Evolutionary conservation across 495 filamentous ascomycete species (phyloP).

Genomic region (Tuber indicum): DNA sequence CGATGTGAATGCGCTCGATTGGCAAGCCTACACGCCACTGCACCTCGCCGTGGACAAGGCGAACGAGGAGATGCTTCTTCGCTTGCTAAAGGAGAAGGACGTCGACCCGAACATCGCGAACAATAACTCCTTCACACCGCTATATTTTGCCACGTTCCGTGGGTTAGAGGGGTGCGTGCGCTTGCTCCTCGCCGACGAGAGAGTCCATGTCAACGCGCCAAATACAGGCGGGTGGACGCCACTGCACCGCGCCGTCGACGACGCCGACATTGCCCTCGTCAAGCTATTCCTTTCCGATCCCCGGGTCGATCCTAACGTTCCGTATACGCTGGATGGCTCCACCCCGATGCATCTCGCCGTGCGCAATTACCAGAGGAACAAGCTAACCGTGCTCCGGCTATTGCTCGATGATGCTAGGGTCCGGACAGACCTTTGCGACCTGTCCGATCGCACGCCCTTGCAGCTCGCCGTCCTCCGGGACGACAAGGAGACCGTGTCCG

Average conservation of each 20-base stretch:
- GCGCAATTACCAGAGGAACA: background rate
- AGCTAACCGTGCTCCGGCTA: background rate
- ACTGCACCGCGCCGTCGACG: background rate
- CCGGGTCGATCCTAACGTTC: background rate
- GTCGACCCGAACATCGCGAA: background rate
- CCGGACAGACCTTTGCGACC: background rate
- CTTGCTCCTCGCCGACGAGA: conserved; percentile 1
- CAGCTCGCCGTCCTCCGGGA: background rate
- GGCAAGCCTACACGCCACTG: background rate
- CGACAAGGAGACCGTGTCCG: background rate
- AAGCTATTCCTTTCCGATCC: background rate
- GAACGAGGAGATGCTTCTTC: background rate
- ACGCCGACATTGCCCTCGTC: background rate
- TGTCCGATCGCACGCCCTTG: background rate
- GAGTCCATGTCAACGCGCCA: background rate
- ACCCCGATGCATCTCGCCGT: background rate
- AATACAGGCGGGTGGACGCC: background rate
- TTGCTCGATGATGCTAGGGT: background rate
- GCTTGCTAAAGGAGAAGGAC: background rate
- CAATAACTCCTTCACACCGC: background rate
- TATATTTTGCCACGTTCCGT: background rate
- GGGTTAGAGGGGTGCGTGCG: background rate
- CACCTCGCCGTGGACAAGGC: background rate
- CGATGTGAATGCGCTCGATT: background rate
- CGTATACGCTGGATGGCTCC: background rate